Evolutionary conservation across 768 basidiomycete genomes (phyloP).

Genomic region (Obba rivulosa): DNA sequence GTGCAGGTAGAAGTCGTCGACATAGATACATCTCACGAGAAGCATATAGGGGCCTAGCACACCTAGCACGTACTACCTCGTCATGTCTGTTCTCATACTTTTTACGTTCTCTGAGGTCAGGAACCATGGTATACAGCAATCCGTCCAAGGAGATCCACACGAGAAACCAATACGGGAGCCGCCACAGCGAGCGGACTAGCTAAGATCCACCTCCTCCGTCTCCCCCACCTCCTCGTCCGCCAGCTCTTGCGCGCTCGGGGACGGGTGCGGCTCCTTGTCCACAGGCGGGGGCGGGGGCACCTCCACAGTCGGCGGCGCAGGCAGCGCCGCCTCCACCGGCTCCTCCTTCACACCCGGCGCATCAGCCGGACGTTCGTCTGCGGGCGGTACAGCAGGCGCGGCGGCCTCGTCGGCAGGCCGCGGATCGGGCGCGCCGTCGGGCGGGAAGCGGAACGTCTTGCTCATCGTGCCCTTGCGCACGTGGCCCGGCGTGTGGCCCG

Average conservation of each 20-base stretch:
- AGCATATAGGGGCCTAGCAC: constrained; percentile 2
- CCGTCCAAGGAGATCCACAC: too few relatives aligned
- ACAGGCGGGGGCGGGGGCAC: constrained; percentile 78
- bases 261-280: constrained; percentile 54
- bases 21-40: constrained; percentile 8
- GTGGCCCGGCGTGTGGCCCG: constrained; percentile 14
- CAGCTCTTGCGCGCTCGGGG: constrained; percentile 37
- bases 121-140: too few relatives aligned
- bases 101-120: not conserved
- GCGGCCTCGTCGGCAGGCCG: constrained; percentile 16
- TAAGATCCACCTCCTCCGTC: constrained; percentile 55
- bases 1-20: constrained; percentile 12
- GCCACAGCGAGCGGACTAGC: too few relatives aligned
- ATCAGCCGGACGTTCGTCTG: constrained; percentile 10
- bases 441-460: constrained; percentile 24
- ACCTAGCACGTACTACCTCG: not conserved
- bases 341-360: constrained; percentile 1
- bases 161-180: too few relatives aligned
- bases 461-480: constrained; percentile 71
- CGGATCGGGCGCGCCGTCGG: constrained; percentile 24
- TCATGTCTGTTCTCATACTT: not conserved
- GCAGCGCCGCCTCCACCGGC: constrained; percentile 14
- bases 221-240: constrained; percentile 74
- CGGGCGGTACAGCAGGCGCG: not conserved
- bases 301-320: constrained; percentile 57